phyloP scores from a whole-genome alignment of 2,329 filamentous ascomycete genomes.

The Epicoccum nigrum region DNA sequence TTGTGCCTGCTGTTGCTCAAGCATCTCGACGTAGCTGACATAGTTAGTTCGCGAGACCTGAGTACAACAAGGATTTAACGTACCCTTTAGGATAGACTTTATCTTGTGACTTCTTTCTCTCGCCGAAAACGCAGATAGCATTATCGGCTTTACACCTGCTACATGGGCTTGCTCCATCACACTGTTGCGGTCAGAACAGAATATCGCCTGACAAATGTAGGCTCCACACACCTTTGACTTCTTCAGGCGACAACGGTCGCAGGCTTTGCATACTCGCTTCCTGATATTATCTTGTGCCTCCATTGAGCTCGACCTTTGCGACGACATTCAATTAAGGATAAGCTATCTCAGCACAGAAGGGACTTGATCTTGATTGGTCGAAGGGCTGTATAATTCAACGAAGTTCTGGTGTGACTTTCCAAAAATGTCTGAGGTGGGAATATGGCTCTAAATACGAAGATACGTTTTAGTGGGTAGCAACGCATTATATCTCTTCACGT shows the following conservation, averaged over 20 bases:
- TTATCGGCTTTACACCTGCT: slow-evolving; percentile 68
- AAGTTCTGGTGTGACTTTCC: slow-evolving; percentile 12
- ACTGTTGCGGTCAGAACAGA: slow-evolving; percentile 48
- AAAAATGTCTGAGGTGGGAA: slow-evolving; percentile 27
- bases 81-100: slow-evolving; percentile 73
- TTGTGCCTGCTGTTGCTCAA: slow-evolving; percentile 69
- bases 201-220: not conserved
- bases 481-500: slow-evolving; percentile 49
- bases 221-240: slow-evolving; percentile 64
- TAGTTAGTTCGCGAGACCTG: slow-evolving; percentile 13
- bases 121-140: slow-evolving; percentile 68
- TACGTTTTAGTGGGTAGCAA: slow-evolving; percentile 39
- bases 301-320: slow-evolving; percentile 47
- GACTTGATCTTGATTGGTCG: slow-evolving; percentile 8
- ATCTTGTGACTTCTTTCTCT: slow-evolving; percentile 69
- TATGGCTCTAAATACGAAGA: slow-evolving; percentile 37
- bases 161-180: slow-evolving; percentile 67
- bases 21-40: slow-evolving; percentile 67
- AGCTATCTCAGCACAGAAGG: not conserved
- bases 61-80: not conserved
- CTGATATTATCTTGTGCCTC: slow-evolving; percentile 56
- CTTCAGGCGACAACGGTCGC: slow-evolving; percentile 69
- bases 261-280: slow-evolving; percentile 71
- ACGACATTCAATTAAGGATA: slow-evolving; percentile 33
- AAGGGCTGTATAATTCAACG: slow-evolving; percentile 12